Base-by-base conservation (phyloP, 768 basidiomycete genomes). In the Leccinum uliginosum region DNA sequence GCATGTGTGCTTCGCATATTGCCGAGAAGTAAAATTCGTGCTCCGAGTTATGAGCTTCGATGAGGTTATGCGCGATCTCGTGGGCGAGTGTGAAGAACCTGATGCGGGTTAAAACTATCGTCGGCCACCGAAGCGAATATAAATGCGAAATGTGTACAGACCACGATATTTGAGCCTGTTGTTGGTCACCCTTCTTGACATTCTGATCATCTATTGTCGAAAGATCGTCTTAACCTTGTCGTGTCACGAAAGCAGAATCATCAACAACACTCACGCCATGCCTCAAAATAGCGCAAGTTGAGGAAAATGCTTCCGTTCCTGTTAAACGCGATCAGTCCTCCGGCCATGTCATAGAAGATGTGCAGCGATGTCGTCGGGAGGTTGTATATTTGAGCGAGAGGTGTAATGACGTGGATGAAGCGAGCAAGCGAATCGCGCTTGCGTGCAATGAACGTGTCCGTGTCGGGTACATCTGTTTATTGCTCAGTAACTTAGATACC, bases 21-120 rank as follows among this genome's bases (percentile, higher is more conserved):
- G 90, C 85, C 27, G 92, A 92, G 65, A 96, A 94, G 71, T 92
- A 97, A 71, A 97, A 98, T 60, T 93, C 92, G 61, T 96, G 94
- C 66, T 94, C 87, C 1, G 91, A 86, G 69, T 96, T 94, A 65
- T 97, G 95, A 0, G 84, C 82, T 43, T 84, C 79, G 15, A 95
- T 87, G 2, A 97, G 75, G 66, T 96, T 98, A 72, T 98, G 94
- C 9, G 91, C 91, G 62, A 93, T 89, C 67, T 93, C 93, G 68
- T 97, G 96, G 0, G 95, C 93, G 14, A 97, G 78, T 1, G 89
- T 87, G 65, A 95, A 92, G 71, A 88, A 99, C 90, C 89, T 64
- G 14, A 27, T 11, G 52, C 6, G 12, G 3, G 27, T 6, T 1
- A 14, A 29, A 26, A 24, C n/a, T 7, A 34, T 12, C 24, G 10